phyloP scores from a whole-genome alignment of 1,284 basidiomycete species.

The Fistulina hepatica region DNA sequence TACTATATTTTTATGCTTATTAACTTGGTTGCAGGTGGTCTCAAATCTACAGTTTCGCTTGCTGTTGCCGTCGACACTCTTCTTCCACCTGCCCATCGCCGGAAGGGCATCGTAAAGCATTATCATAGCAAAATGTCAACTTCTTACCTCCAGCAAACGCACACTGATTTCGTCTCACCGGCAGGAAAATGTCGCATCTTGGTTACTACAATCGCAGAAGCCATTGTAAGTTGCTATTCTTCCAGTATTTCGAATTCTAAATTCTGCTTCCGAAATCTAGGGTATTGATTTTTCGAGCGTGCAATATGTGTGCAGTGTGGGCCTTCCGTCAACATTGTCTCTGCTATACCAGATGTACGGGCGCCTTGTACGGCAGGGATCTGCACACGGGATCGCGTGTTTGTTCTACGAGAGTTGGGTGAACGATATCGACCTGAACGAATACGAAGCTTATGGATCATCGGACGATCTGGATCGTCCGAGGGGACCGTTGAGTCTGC shows the following conservation, averaged over 20 bases:
- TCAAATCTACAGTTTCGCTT: too few relatives aligned
- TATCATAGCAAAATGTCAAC: conserved; percentile 22
- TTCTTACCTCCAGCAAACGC: conserved; percentile 14
- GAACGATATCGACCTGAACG: not conserved
- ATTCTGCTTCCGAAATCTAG: conserved; percentile 3
- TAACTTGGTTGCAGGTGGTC: too few relatives aligned
- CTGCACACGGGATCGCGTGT: not conserved
- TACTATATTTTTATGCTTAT: conserved; percentile 8
- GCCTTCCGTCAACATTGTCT: not conserved
- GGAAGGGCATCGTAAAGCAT: conserved; percentile 15
- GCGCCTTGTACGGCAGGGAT: conserved; percentile 5
- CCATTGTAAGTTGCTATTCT: conserved; percentile 11
- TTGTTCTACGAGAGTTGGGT: conserved; percentile 8
- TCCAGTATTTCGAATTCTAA: not conserved
- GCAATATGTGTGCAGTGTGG: conserved; percentile 11
- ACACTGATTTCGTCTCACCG: conserved; percentile 12
- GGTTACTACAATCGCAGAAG: conserved; percentile 16
- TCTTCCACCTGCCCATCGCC: conserved; percentile 7
- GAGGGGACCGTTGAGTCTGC: not conserved
- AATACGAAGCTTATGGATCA: not conserved
- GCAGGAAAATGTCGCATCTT: conserved; percentile 18
- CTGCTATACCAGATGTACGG: conserved; percentile 9
- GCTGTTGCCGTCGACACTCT: conserved; percentile 8
- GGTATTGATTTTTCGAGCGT: conserved; percentile 12
- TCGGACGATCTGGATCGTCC: not conserved